Evolutionary conservation across 75 land plant genomes (phyloP).

Genomic region (Pinus taeda): DNA sequence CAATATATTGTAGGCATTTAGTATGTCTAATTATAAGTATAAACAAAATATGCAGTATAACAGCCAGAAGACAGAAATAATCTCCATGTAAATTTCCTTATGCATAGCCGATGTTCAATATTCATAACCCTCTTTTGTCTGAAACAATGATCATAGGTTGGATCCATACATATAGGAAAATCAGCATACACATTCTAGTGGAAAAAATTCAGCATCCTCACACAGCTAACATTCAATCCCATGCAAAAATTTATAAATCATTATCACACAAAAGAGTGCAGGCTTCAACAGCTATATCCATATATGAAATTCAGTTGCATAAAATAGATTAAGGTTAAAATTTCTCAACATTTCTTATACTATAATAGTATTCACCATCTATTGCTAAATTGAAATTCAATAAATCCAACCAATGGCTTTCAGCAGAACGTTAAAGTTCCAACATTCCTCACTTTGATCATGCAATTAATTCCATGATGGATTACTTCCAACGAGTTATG

Average conservation of each 20-base stretch:
- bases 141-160: not conserved
- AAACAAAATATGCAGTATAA: not conserved
- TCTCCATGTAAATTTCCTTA: not conserved
- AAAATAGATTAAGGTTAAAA: not conserved
- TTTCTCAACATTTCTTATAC: not conserved
- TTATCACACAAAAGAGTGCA: not conserved
- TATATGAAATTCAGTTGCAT: not conserved
- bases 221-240: too few relatives aligned
- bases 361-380: not conserved
- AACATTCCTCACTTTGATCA: not conserved
- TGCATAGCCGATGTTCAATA: not conserved
- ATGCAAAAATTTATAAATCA: not conserved
- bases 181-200: not conserved
- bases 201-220: not conserved
- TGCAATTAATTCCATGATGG: not conserved
- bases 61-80: not conserved
- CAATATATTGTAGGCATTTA: not conserved
- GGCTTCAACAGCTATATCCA: not conserved
- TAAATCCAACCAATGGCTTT: not conserved
- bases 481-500: not conserved
- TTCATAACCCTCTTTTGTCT: not conserved
- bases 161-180: not conserved
- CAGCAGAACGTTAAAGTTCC: not conserved
- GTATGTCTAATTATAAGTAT: not conserved
- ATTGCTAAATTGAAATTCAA: not conserved